phyloP scores from a whole-genome alignment of 164 flowering plant genomes.

The Aristolochia fimbriata region DNA sequence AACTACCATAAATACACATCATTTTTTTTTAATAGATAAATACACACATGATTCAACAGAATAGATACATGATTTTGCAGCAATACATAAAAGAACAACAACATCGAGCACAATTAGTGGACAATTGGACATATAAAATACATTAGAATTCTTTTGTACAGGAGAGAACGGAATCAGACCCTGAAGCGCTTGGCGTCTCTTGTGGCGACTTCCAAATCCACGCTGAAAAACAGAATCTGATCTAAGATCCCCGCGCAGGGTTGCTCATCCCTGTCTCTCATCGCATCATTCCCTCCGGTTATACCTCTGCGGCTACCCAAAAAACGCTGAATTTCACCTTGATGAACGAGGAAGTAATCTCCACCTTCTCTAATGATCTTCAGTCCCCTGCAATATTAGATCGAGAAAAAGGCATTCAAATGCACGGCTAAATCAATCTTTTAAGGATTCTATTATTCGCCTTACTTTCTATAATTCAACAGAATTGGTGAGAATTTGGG shows the following conservation, averaged over 20 bases:
- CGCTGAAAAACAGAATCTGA: constrained; percentile 60
- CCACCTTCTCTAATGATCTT: constrained; percentile 66
- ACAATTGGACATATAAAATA: too few species aligned
- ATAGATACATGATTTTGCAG: too few species aligned
- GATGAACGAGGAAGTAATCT: constrained; percentile 57
- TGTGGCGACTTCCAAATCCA: constrained; percentile 62
- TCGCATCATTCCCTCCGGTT: constrained; percentile 10
- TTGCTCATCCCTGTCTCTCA: constrained; percentile 12
- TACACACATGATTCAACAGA: too few species aligned
- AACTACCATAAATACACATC: too few species aligned
- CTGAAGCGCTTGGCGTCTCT: constrained; percentile 40
- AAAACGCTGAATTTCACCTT: constrained; percentile 53
- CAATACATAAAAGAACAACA: too few species aligned
- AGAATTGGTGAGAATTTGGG: neutral
- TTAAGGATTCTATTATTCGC: neutral
- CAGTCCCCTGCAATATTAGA: constrained; percentile 44
- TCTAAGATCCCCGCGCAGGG: constrained; percentile 38
- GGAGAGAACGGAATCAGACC: neutral
- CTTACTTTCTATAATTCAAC: neutral
- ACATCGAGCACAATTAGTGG: too few species aligned
- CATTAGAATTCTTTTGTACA: too few species aligned
- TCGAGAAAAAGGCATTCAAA: neutral
- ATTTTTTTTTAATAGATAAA: too few species aligned
- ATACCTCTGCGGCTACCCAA: constrained; percentile 42
- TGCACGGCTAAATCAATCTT: neutral